A percentile compares a stretch with the other conserved stretches of the same genome.
phyloP scores from a whole-genome alignment of 495 filamentous ascomycete species.

The Penicillium cataractarum region DNA sequence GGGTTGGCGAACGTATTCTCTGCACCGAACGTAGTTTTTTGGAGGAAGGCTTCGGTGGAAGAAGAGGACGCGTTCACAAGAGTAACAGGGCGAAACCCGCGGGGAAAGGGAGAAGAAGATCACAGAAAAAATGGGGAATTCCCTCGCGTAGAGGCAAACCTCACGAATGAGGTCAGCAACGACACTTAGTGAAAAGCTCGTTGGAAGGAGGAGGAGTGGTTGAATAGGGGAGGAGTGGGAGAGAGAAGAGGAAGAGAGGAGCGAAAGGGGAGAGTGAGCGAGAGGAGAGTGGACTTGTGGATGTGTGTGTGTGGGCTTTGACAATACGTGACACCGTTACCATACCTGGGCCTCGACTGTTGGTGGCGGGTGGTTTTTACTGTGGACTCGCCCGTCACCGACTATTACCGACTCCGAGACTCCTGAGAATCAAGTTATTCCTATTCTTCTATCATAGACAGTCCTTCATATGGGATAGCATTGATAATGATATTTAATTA shows the following conservation, averaged over 20 bases:
- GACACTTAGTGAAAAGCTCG: slow-evolving; percentile 61
- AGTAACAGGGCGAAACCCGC: slow-evolving; percentile 8
- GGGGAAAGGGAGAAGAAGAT: slow-evolving; percentile 16
- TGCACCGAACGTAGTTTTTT: neutral
- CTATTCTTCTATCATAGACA: too few species aligned
- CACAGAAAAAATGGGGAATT: slow-evolving; percentile 26
- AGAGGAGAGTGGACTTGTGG: slow-evolving; percentile 8
- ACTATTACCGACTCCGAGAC: neutral
- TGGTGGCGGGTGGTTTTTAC: neutral
- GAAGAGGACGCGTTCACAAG: slow-evolving; percentile 5
- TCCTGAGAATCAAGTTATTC: too few species aligned
- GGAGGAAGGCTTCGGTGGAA: neutral
- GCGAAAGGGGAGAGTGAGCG: slow-evolving; percentile 22
- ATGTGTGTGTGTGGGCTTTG: slow-evolving; percentile 12
- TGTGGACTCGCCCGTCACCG: neutral
- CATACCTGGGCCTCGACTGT: slow-evolving; percentile 15
- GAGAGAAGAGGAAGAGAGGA: slow-evolving; percentile 20
- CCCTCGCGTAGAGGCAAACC: slow-evolving; percentile 38
- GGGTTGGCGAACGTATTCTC: slow-evolving; percentile 7
- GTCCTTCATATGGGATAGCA: too few species aligned
- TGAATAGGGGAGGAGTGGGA: slow-evolving; percentile 21
- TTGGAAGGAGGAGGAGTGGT: slow-evolving; percentile 33
- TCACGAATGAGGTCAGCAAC: slow-evolving; percentile 41
- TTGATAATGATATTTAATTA: too few species aligned
- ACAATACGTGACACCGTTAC: slow-evolving; percentile 22